A percentile compares a stretch with the other conserved stretches of the same genome.
Evolutionary conservation across 805 yeast species (phyloP).

Genomic region (Candida awuae): DNA sequence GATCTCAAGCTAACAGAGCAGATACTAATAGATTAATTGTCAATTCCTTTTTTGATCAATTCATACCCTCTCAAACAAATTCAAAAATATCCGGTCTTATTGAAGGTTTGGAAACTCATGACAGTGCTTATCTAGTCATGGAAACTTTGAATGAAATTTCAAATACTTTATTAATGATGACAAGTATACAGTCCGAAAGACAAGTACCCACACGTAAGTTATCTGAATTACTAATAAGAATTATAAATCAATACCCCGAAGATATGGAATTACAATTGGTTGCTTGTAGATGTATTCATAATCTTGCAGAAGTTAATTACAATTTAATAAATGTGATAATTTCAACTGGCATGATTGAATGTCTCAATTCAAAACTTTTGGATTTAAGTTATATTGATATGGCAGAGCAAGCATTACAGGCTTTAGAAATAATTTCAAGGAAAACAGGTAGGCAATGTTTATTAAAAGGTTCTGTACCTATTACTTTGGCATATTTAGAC

Average conservation of each 20-base stretch:
- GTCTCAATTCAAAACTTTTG: conserved; percentile 53
- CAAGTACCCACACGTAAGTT: conserved; percentile 52
- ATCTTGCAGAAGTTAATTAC: conserved; percentile 66
- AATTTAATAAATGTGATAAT: conserved; percentile 58
- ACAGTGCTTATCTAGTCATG: conserved; percentile 52
- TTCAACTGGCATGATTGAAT: conserved; percentile 55
- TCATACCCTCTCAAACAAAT: conserved; percentile 11
- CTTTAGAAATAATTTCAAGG: conserved; percentile 59
- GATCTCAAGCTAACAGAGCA: background rate
- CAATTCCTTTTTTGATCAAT: conserved; percentile 24
- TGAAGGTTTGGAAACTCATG: conserved; percentile 34
- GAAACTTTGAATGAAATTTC: conserved; percentile 61
- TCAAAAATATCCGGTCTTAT: conserved; percentile 26
- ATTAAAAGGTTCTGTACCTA: conserved; percentile 50
- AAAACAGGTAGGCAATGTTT: conserved; percentile 45
- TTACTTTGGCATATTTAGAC: conserved; percentile 69
- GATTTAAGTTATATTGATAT: conserved; percentile 82
- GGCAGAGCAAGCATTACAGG: conserved; percentile 83
- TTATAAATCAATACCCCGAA: conserved; percentile 52
- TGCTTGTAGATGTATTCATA: conserved; percentile 77
- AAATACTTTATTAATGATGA: conserved; percentile 59
- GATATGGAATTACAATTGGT: conserved; percentile 76
- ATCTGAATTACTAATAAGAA: conserved; percentile 44
- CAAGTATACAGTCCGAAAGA: conserved; percentile 52
- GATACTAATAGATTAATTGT: conserved; percentile 21